Evolutionary conservation across 2,329 filamentous ascomycete genomes (phyloP).

Genomic region (Penicillium fuscoglaucum): DNA sequence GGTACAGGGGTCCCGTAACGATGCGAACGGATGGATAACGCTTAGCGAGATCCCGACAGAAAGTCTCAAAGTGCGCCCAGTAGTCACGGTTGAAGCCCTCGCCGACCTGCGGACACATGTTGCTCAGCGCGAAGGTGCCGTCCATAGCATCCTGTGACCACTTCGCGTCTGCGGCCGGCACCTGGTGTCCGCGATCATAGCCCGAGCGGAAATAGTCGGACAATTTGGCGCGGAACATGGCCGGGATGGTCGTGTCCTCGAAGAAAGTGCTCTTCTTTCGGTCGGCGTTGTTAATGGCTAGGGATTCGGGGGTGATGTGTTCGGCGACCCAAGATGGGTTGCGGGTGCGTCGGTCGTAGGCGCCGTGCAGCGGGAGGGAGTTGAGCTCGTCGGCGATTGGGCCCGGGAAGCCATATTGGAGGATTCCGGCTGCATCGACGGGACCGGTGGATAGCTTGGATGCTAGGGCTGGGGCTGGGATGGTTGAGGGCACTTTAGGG

Average conservation of each 20-base stretch:
- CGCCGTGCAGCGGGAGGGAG: conserved; percentile 75
- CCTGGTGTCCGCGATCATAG: conserved; percentile 95
- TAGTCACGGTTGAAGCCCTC: conserved; percentile 99
- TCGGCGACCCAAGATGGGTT: conserved; percentile 96
- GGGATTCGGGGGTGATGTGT: conserved; percentile 88
- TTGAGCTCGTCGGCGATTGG: conserved; percentile 79
- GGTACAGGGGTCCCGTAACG: conserved; percentile 89
- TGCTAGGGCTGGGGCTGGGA: conserved; percentile 26
- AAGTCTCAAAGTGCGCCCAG: conserved; percentile 98
- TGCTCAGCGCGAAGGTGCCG: conserved; percentile 86
- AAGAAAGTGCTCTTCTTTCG: conserved; percentile 79
- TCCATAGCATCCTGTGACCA: conserved; percentile 96
- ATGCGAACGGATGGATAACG: conserved; percentile 85
- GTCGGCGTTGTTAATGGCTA: conserved; percentile 73
- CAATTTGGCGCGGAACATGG: conserved; percentile 83
- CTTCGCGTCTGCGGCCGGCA: conserved; percentile 92
- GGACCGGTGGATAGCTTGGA: conserved; percentile 38
- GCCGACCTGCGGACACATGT: conserved; percentile 98
- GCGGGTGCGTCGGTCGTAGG: conserved; percentile 84
- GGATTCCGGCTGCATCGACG: conserved; percentile 73
- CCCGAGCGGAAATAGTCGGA: conserved; percentile 94
- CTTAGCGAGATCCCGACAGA: conserved; percentile 78
- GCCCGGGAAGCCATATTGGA: conserved; percentile 89
- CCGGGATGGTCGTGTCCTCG: conserved; percentile 77
- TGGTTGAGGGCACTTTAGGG: conserved; percentile 34